A percentile compares a stretch with the other conserved stretches of the same genome.
Evolutionary conservation across 1,284 basidiomycete species (phyloP).

Genomic region (Tylopilus sp.): DNA sequence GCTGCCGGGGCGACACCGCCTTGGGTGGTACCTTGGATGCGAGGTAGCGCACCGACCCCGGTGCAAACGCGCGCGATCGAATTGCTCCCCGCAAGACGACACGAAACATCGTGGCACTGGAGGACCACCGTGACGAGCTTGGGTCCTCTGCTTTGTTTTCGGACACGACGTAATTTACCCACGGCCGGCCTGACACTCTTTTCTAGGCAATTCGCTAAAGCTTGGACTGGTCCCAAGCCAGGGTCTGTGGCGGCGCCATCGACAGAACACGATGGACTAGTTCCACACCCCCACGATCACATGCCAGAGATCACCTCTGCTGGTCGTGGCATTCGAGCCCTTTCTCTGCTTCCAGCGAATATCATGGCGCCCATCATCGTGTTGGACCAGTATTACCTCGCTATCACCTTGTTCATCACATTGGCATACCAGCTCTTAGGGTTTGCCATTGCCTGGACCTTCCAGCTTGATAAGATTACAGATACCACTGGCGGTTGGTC

Average conservation of each 20-base stretch:
- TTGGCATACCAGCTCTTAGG: slow-evolving; percentile 63
- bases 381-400: slow-evolving; percentile 43
- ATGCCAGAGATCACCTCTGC: neutral
- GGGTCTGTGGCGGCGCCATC: neutral
- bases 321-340: neutral
- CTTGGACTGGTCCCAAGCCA: neutral
- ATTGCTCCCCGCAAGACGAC: slow-evolving; percentile 22
- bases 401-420: slow-evolving; percentile 65
- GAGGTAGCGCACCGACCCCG: slow-evolving; percentile 21
- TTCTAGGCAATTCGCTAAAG: too few relatives aligned
- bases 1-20: neutral
- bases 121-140: neutral
- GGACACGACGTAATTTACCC: neutral
- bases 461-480: slow-evolving; percentile 74
- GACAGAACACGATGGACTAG: too few relatives aligned
- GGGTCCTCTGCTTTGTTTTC: neutral
- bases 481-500: slow-evolving; percentile 58
- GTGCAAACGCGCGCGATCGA: slow-evolving; percentile 18
- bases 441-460: slow-evolving; percentile 66
- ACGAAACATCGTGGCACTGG: slow-evolving; percentile 23
- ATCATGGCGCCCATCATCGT: slow-evolving; percentile 46
- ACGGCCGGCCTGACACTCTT: neutral
- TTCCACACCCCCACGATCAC: neutral
- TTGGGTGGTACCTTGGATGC: slow-evolving; percentile 24
- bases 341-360: neutral